phyloP scores from a whole-genome alignment of 768 basidiomycete genomes.

The Kwoniella pini region DNA sequence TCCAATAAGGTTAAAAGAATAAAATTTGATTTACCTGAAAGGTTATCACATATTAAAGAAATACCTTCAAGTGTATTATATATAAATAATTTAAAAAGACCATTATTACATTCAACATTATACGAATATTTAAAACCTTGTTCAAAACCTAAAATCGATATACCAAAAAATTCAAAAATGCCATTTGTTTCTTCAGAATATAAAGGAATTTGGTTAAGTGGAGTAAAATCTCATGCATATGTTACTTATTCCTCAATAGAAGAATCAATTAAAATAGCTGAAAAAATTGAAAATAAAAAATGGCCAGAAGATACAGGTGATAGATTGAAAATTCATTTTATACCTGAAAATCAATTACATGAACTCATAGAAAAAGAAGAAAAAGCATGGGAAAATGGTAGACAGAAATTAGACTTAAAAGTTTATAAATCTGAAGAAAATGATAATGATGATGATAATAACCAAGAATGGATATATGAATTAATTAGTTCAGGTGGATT shows the following conservation, averaged over 20 bases:
- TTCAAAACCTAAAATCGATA: neutral
- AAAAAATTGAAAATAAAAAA: constrained; percentile 34
- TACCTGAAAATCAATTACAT: constrained; percentile 40
- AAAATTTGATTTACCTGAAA: constrained; percentile 32
- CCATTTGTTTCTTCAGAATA: constrained; percentile 35
- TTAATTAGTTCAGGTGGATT: constrained; percentile 19
- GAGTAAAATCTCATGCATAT: constrained; percentile 47
- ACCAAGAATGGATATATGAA: constrained; percentile 32
- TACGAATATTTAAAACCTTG: constrained; percentile 34
- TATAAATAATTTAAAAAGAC: constrained; percentile 52
- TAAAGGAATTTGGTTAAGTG: constrained; percentile 43
- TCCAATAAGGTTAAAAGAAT: constrained; percentile 12
- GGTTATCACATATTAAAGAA: constrained; percentile 44
- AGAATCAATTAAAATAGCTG: constrained; percentile 32
- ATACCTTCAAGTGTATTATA: constrained; percentile 50
- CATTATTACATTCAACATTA: constrained; percentile 39
- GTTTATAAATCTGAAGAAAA: constrained; percentile 22
- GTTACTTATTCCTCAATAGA: constrained; percentile 28
- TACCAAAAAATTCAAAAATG: constrained; percentile 23
- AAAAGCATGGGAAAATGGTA: constrained; percentile 49
- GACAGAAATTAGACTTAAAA: constrained; percentile 47
- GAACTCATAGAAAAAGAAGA: constrained; percentile 49
- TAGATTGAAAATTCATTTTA: constrained; percentile 45
- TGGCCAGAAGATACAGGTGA: constrained; percentile 48
- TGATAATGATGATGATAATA: constrained; percentile 26